These are phyloP conservation scores for Flaveria bidentis DNA, from an alignment of 129 eudicot species.

Conservation along the genomic window DNA sequence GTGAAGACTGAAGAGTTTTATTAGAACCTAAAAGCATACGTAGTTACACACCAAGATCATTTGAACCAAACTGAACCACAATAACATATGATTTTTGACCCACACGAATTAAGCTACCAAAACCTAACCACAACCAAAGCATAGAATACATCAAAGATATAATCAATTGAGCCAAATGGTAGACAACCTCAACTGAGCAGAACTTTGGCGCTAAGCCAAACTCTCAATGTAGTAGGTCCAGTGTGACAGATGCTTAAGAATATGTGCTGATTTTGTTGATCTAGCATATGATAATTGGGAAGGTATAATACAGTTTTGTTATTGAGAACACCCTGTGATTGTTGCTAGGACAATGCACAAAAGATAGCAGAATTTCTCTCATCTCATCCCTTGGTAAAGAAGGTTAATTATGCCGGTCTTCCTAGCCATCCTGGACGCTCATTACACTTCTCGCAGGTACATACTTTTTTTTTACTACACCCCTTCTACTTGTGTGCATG, in stretches of 20 bases:
- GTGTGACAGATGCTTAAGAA: not conserved
- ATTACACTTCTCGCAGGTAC: conserved; percentile 94
- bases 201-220: not conserved
- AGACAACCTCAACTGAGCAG: not conserved
- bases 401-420: conserved; percentile 95
- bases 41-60: not conserved
- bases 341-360: conserved; percentile 84
- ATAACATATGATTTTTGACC: not conserved
- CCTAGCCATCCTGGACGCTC: conserved; percentile 85
- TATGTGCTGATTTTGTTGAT: not conserved
- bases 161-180: not conserved
- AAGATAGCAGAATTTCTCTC: conserved; percentile 89
- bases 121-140: conserved; percentile 5
- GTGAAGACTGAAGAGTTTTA: not conserved
- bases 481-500: not conserved
- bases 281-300: not conserved
- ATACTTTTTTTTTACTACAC: not conserved
- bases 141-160: not conserved
- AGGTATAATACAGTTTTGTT: not conserved
- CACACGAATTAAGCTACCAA: not conserved
- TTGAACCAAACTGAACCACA: not conserved
- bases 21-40: not conserved
- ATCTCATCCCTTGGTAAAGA: conserved; percentile 78
- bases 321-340: conserved; percentile 4
- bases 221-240: not conserved